Evolutionary conservation across 176 grass and related monocot species (phyloP), one percentile per base, ranked within the genome.

Genomic region (Eleusine indica): DNA sequence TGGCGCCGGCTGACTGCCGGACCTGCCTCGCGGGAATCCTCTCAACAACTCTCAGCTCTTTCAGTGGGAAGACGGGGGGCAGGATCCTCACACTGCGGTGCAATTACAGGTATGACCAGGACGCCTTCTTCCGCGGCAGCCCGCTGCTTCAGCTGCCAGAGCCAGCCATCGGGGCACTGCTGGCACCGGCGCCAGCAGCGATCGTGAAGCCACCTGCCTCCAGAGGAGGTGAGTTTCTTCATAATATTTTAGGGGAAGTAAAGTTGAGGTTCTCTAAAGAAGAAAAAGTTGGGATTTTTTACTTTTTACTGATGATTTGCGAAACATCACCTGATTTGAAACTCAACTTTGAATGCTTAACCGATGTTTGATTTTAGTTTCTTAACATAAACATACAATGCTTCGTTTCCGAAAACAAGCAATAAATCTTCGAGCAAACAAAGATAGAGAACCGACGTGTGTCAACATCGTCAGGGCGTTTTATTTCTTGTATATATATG

Each of bases 61-160:
- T 82, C 2, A 82, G 46, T 10, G 56, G 78, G 22, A 77, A 0
- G 67, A 58, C 5, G 25, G 76, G 87, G 4, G 81, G 63, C 1
- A 32, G 76, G 77, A 1, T 85, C 4, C 0, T 80, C 15, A 10
- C 2, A 0, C 0, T 76, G 4, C 51, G 22, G 7, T 89, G 87
- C 82, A 89, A 70, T n/a, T 85, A 43, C 52, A 80, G 87, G 76
- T 89, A 85, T 4, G 82, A 89, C 42, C 52, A 9, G 32, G 62
- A 89, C 0, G 0, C 51, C 0, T 85, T 89, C 70, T 85, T 75
- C 42, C 8, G 7, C 9, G 46, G 56, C 1, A 7, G 2, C 21
- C 69, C 86, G 1, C 42, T 87, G 69, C 37, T 80, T n/a, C 57
- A 86, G 67, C 80, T 88, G 51, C 78, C 74, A 4, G 80, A 0